Evolutionary conservation across 176 grass and related monocot genomes (phyloP).

Genomic region (Oryza meridionalis): DNA sequence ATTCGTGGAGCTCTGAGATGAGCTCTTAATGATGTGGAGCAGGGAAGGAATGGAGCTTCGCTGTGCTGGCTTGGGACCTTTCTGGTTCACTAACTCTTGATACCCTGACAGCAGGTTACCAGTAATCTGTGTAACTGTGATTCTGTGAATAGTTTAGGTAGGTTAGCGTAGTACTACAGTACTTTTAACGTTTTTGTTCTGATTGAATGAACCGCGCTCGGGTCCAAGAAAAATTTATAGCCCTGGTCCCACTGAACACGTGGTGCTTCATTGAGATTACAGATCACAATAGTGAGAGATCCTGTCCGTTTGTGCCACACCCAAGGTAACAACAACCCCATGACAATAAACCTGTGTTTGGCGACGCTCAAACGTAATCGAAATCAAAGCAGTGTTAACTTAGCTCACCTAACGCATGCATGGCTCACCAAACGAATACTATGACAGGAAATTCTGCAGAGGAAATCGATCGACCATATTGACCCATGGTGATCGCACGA

Average conservation of each 20-base stretch:
- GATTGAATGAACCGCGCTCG: not conserved
- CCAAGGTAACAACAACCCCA: not conserved
- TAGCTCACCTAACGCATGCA: not conserved
- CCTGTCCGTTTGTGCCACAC: slow-evolving; percentile 5
- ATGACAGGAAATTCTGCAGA: not conserved
- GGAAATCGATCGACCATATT: not conserved
- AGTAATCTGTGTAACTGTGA: not conserved
- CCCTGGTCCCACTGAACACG: slow-evolving; percentile 9
- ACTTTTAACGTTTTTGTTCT: not conserved
- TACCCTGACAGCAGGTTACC: slow-evolving; percentile 30
- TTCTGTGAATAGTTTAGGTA: not conserved
- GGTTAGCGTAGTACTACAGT: not conserved
- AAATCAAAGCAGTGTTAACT: not conserved
- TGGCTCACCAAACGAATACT: not conserved
- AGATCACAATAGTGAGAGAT: not conserved
- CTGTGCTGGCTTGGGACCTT: not conserved
- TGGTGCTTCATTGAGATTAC: not conserved
- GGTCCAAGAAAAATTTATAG: slow-evolving; percentile 6
- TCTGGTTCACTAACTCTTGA: not conserved
- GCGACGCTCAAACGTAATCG: not conserved
- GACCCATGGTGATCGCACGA: not conserved
- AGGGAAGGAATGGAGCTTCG: not conserved
- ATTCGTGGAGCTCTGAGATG: not conserved
- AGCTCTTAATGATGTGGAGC: slow-evolving; percentile 4
- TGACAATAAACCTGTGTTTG: not conserved